A percentile compares a stretch with the other conserved stretches of the same genome.
Evolutionary conservation across 225 moss, liverwort and hornwort genomes (phyloP).

Genomic region (Climacium dendroides): DNA sequence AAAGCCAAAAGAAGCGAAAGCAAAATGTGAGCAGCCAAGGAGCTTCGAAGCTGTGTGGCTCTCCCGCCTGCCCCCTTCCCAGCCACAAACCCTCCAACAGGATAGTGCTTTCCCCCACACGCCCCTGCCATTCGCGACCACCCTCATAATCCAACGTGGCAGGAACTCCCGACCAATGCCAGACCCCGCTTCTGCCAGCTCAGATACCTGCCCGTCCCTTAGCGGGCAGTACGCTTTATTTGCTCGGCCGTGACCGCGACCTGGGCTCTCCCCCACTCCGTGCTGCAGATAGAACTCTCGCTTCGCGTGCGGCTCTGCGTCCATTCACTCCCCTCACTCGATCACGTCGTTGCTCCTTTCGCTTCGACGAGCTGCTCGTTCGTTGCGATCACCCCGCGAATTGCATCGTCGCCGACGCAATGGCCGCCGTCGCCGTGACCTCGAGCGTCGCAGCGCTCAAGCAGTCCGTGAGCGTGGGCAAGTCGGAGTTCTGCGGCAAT

Average conservation of each 20-base stretch:
- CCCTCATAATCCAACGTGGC: neutral
- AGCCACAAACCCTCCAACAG: neutral
- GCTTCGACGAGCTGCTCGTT: neutral
- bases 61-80: neutral
- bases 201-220: too few species aligned
- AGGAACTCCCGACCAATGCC: neutral
- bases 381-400: neutral
- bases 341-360: neutral
- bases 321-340: neutral
- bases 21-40: neutral
- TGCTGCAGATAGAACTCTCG: neutral
- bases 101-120: neutral
- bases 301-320: neutral
- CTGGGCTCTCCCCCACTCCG: neutral
- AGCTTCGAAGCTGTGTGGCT: neutral
- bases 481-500: slow-evolving; percentile 20
- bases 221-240: neutral
- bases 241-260: neutral
- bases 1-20: neutral
- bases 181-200: neutral
- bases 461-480: slow-evolving; percentile 20
- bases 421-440: slow-evolving; percentile 25
- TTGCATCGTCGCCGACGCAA: neutral
- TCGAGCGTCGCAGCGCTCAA: slow-evolving; percentile 7
- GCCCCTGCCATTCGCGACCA: neutral